Evolutionary conservation across 441 rosid species (phyloP).

Genomic region (Cnidoscolus chayamansa): DNA sequence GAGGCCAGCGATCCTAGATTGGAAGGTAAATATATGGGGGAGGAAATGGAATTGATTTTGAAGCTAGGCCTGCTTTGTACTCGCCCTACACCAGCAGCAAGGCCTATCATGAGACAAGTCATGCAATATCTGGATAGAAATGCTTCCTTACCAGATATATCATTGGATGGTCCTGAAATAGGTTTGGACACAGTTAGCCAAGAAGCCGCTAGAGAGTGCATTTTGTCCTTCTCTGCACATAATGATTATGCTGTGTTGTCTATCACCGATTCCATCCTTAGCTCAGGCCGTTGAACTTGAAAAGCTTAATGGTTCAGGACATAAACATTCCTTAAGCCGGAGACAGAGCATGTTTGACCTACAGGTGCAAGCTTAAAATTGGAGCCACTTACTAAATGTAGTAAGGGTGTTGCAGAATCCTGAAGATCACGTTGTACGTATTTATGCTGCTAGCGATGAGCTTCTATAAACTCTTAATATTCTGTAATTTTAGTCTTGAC

Average conservation of each 20-base stretch:
- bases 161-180: slow-evolving; percentile 23
- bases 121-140: slow-evolving; percentile 43
- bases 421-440: too few relatives aligned
- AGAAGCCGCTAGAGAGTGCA: slow-evolving; percentile 1
- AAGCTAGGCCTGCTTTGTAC: slow-evolving; percentile 53
- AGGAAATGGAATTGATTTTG: slow-evolving; percentile 57
- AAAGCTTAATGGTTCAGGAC: too few relatives aligned
- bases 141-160: slow-evolving; percentile 31
- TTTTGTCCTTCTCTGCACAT: not conserved
- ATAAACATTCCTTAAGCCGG: not conserved
- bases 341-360: too few relatives aligned
- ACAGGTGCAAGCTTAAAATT: too few relatives aligned
- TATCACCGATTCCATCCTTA: slow-evolving; percentile 19
- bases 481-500: too few relatives aligned
- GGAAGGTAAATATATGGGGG: slow-evolving; percentile 34
- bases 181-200: slow-evolving; percentile 19
- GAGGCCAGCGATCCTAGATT: slow-evolving; percentile 46
- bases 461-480: too few relatives aligned
- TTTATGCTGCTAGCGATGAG: too few relatives aligned
- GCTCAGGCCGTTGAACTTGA: slow-evolving; percentile 18
- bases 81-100: slow-evolving; percentile 32
- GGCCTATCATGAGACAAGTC: slow-evolving; percentile 52
- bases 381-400: too few relatives aligned
- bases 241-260: slow-evolving; percentile 9
- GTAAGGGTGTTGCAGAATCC: too few relatives aligned